Conservation (phyloP, 2,329 filamentous ascomycete genomes). For the Paramyrothecium sp. region DNA sequence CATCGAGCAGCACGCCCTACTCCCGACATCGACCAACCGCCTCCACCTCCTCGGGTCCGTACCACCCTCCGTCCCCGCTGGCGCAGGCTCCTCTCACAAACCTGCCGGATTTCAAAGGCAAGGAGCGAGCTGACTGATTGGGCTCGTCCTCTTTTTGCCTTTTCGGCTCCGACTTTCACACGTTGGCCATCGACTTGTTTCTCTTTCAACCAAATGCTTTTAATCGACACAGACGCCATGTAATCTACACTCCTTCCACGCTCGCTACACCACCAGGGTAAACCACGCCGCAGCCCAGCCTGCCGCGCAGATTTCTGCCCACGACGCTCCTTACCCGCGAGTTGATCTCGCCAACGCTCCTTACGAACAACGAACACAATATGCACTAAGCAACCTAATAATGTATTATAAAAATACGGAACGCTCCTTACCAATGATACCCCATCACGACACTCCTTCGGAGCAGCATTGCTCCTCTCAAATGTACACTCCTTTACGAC, state of each 20-base stretch:
- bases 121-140: constrained; percentile 28
- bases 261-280: constrained; percentile 25
- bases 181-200: constrained; percentile 12
- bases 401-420: constrained; percentile 5
- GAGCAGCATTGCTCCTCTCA: constrained; percentile 26
- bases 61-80: constrained; percentile 31
- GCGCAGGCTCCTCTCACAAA: constrained; percentile 28
- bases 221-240: constrained; percentile 32
- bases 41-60: constrained; percentile 31
- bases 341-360: constrained; percentile 30
- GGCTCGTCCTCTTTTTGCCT: constrained; percentile 15
- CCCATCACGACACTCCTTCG: constrained; percentile 24
- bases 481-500: constrained; percentile 34
- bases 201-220: constrained; percentile 17
- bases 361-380: constrained; percentile 14
- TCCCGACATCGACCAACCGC: constrained; percentile 38
- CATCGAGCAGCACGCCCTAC: constrained; percentile 28
- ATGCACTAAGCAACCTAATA: neutral
- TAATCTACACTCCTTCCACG: constrained; percentile 34
- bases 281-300: constrained; percentile 1
- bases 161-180: constrained; percentile 10
- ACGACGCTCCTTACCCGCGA: constrained; percentile 22
- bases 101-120: constrained; percentile 30
- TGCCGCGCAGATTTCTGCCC: neutral
- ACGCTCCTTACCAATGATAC: constrained; percentile 5